phyloP scores from a whole-genome alignment of 2,329 filamentous ascomycete genomes.

The Monilinia vaccinii-corymbosi region DNA sequence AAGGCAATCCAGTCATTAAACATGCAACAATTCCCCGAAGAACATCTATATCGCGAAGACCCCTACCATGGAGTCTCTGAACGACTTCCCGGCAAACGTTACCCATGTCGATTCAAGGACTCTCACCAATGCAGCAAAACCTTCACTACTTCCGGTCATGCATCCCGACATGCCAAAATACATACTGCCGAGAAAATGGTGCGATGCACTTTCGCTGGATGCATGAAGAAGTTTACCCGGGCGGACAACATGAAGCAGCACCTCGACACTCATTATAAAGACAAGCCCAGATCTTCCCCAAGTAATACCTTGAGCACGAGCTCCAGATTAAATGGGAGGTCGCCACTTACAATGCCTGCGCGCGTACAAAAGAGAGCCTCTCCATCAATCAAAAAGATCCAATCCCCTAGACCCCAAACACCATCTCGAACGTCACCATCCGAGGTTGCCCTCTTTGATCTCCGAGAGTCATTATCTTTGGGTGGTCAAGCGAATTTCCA shows the following conservation, averaged over 20 bases:
- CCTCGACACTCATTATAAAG: constrained; percentile 65
- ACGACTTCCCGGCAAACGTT: constrained; percentile 44
- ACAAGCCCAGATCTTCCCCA: constrained; percentile 23
- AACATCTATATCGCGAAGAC: constrained; percentile 15
- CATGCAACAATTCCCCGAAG: constrained; percentile 14
- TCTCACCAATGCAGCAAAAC: constrained; percentile 65
- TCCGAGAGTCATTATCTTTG: not conserved
- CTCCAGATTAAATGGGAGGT: not conserved
- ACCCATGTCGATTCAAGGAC: constrained; percentile 65
- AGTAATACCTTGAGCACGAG: not conserved
- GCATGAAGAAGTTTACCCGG: constrained; percentile 71
- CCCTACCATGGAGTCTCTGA: constrained; percentile 11
- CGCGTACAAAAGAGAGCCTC: constrained; percentile 1
- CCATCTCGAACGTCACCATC: not conserved
- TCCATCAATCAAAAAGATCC: not conserved
- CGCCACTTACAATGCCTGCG: not conserved
- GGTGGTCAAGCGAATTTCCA: not conserved
- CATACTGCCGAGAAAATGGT: constrained; percentile 75
- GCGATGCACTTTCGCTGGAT: constrained; percentile 56
- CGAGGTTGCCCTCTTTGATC: not conserved
- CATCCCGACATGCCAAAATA: constrained; percentile 77
- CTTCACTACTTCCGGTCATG: constrained; percentile 77
- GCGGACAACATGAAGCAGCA: constrained; percentile 87
- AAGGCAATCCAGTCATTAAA: not conserved
- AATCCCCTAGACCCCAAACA: not conserved